These are phyloP conservation scores for Pythium rhizo-oryzae DNA, from an alignment of 352 stramenopile genomes.

Conservation along the genomic window DNA sequence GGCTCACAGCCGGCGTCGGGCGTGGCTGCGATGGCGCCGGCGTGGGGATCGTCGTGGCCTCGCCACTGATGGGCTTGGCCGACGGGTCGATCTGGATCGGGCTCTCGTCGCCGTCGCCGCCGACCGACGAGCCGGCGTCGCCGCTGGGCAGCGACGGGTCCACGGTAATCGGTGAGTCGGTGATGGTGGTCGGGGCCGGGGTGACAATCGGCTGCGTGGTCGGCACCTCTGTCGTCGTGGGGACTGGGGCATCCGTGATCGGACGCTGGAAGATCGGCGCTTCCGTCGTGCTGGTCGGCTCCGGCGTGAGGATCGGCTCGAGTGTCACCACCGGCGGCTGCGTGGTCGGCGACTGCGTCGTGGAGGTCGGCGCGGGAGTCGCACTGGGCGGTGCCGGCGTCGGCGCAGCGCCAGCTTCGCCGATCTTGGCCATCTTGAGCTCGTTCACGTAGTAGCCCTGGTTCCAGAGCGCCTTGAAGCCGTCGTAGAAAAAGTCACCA, in stretches of 20 bases:
- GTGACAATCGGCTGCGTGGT: not conserved
- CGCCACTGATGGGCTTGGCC: not conserved
- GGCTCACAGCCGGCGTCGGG: conserved; percentile 13
- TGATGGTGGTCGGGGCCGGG: not conserved
- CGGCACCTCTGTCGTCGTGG: too few relatives aligned
- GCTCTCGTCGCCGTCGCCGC: not conserved
- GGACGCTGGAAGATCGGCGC: conserved; percentile 16
- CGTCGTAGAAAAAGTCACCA: conserved; percentile 57
- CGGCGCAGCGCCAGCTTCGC: not conserved
- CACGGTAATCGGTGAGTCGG: conserved; percentile 1
- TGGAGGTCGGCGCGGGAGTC: conserved; percentile 1
- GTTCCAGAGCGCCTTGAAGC: conserved; percentile 66
- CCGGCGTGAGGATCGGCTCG: not conserved
- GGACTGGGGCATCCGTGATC: not conserved
- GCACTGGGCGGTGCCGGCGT: conserved; percentile 6
- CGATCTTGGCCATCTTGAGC: conserved; percentile 15
- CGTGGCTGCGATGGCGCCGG: conserved; percentile 5
- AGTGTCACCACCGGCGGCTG: not conserved
- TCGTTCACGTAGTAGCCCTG: conserved; percentile 66
- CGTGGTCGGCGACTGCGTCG: not conserved
- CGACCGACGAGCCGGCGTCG: conserved; percentile 4
- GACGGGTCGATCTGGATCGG: conserved; percentile 3
- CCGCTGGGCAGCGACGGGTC: not conserved
- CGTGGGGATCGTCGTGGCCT: not conserved
- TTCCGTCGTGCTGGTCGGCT: not conserved